A percentile compares a stretch with the other conserved stretches of the same genome.
These are phyloP conservation scores for Marsdenia floribunda DNA, from an alignment of 257 asterid genomes.

Conservation along the genomic window DNA sequence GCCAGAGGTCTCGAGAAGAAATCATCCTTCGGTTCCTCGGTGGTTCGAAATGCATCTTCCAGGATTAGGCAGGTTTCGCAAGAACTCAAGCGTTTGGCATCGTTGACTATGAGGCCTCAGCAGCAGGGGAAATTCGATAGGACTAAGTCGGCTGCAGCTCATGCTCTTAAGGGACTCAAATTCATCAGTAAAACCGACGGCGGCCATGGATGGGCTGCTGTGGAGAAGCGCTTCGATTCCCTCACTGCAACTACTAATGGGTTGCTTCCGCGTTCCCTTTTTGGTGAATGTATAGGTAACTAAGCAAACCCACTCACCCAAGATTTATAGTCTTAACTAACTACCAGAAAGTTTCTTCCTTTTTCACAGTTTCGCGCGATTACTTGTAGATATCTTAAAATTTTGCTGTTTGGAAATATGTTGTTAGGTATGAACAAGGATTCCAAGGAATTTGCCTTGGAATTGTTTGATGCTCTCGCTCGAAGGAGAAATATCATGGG, in stretches of 20 bases:
- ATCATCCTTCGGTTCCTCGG: conserved; percentile 43
- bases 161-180: conserved; percentile 75
- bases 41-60: conserved; percentile 62
- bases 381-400: neutral
- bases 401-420: neutral
- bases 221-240: conserved; percentile 59
- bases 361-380: neutral
- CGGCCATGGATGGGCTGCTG: conserved; percentile 64
- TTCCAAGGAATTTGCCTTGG: conserved; percentile 67
- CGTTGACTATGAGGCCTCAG: conserved; percentile 36
- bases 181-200: conserved; percentile 78
- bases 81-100: conserved; percentile 66
- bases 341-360: conserved; percentile 6
- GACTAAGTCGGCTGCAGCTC: conserved; percentile 65
- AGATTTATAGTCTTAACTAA: neutral
- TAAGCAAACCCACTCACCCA: too few relatives aligned
- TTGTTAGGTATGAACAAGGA: conserved; percentile 72
- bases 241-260: conserved; percentile 49
- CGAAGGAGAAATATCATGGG: conserved; percentile 56
- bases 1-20: conserved; percentile 68
- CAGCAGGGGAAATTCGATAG: conserved; percentile 41
- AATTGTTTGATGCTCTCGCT: conserved; percentile 68
- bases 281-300: conserved; percentile 85
- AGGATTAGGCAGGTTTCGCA: conserved; percentile 59
- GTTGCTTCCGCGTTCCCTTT: conserved; percentile 56